These are phyloP conservation scores for Stachybotrys echinatus DNA, from an alignment of 2,329 filamentous ascomycete genomes.

Conservation along the genomic window DNA sequence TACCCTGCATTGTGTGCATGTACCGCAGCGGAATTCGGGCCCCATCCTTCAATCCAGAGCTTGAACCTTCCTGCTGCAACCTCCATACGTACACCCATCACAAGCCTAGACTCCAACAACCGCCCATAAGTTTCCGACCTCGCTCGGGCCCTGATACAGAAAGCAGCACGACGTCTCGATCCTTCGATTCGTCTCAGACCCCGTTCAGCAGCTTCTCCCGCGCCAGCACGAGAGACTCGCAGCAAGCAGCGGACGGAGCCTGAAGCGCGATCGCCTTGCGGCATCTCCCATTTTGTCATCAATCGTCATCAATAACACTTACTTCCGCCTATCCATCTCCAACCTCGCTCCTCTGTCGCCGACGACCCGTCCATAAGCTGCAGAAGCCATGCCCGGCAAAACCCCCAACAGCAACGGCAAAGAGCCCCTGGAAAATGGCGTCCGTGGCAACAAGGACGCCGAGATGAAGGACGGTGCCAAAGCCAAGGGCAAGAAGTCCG, in stretches of 20 bases:
- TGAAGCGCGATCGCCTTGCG: not conserved
- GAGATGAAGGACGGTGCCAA: constrained; percentile 68
- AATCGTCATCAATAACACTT: not conserved
- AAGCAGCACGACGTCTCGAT: not conserved
- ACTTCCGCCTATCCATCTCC: not conserved
- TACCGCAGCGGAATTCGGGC: not conserved
- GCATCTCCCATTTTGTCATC: not conserved
- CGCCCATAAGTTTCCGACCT: not conserved
- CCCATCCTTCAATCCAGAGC: not conserved
- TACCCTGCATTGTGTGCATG: not conserved
- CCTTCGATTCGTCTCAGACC: not conserved
- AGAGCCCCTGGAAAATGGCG: constrained; percentile 61
- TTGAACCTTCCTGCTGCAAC: not conserved
- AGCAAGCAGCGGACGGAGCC: not conserved
- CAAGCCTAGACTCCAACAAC: not conserved
- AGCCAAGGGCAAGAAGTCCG: constrained; percentile 58
- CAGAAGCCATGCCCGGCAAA: constrained; percentile 60
- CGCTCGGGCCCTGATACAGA: not conserved
- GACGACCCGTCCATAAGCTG: not conserved
- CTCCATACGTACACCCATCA: not conserved
- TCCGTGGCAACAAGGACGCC: constrained; percentile 57
- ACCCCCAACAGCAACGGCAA: constrained; percentile 69
- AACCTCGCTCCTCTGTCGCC: not conserved
- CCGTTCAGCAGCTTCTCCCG: not conserved
- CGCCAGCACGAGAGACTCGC: not conserved